Evolutionary conservation across 2,329 filamentous ascomycete species (phyloP), one percentile per base, ranked within the genome.

Genomic region (Niveomyces coronatus): DNA sequence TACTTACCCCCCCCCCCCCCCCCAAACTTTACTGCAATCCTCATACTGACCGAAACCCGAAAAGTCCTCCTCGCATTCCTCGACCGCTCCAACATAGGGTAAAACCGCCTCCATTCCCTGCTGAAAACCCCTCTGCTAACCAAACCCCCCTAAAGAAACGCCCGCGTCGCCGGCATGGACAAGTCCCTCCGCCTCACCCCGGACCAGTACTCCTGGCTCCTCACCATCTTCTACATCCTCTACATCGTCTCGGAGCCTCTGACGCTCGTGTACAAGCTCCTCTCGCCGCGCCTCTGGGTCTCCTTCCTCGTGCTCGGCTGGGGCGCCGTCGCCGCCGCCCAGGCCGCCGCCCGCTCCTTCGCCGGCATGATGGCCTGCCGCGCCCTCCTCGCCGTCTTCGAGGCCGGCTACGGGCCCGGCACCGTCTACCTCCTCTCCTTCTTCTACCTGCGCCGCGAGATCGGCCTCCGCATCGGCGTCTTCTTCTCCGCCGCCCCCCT

Each of bases 391-490:
- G 54, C 52, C 8, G 43, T 52, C 7, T 51, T 55, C 7, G 55
- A 58, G 20, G 54, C 54, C 4, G 44, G 47, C 2, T 53, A 44
- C 27, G 51, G 50, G 7, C 43, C 52, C 11, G 54, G 54, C 9
- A 47, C 48, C 19, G 48, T 54, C 2, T 57, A 53, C 31, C 51
- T 52, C 19, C 47, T 58, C 5, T 57, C 56, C 1, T 44, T 57
- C 27, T 57, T 59, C 40, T 60, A 60, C 36, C 50, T 52, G 26
- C 47, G 56, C 6, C 47, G 46, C 6, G 56, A 60, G 37, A 32
- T 59, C 0, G 56, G 55, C 1, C 39, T 54, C 7, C 49, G 56
- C 22, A 46, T 51, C 15, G 47, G 49, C 5, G 15, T 57, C 1
- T 44, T 58, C 5, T 44, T 55, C 7, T 49, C 47, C 1, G 51